phyloP scores from a whole-genome alignment of 148 eudicot species.

The Persicaria maculosa region DNA sequence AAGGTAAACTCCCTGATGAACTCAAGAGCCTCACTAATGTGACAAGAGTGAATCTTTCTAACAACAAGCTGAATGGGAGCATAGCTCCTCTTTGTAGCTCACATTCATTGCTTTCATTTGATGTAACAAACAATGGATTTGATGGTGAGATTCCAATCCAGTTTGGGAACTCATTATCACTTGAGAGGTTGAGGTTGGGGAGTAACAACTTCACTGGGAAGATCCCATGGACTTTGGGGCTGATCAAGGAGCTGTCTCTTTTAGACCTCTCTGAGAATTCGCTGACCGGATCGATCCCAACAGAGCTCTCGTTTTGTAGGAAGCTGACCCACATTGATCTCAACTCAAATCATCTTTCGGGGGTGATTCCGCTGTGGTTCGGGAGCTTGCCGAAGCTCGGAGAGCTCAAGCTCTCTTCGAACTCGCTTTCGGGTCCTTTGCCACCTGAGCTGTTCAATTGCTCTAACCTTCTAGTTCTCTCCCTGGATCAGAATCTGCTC shows the following conservation, averaged over 20 bases:
- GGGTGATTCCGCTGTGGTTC: slow-evolving; percentile 67
- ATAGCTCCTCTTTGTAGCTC: slow-evolving; percentile 75
- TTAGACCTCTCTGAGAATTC: slow-evolving; percentile 74
- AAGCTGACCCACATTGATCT: slow-evolving; percentile 73
- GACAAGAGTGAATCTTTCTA: slow-evolving; percentile 79
- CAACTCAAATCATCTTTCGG: slow-evolving; percentile 63
- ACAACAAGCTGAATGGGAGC: slow-evolving; percentile 72
- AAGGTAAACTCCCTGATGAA: slow-evolving; percentile 64
- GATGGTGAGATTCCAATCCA: slow-evolving; percentile 59
- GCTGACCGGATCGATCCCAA: slow-evolving; percentile 62
- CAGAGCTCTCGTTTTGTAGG: slow-evolving; percentile 57
- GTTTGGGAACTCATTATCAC: slow-evolving; percentile 56
- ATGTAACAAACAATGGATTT: slow-evolving; percentile 74
- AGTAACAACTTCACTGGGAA: slow-evolving; percentile 55
- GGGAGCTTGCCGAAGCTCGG: slow-evolving; percentile 74
- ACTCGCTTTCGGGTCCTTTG: slow-evolving; percentile 57
- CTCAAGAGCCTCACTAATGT: slow-evolving; percentile 46
- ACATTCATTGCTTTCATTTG: slow-evolving; percentile 63
- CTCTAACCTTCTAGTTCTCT: slow-evolving; percentile 68
- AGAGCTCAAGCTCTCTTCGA: slow-evolving; percentile 76
- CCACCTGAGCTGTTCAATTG: slow-evolving; percentile 72
- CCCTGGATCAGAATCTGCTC: slow-evolving; percentile 48
- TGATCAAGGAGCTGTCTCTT: slow-evolving; percentile 37
- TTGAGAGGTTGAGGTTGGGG: slow-evolving; percentile 77
- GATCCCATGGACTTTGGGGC: slow-evolving; percentile 71